A percentile compares a stretch with the other conserved stretches of the same genome.
Evolutionary conservation across 2,329 filamentous ascomycete species (phyloP).

Genomic region (Xylariomycetidae sp.): DNA sequence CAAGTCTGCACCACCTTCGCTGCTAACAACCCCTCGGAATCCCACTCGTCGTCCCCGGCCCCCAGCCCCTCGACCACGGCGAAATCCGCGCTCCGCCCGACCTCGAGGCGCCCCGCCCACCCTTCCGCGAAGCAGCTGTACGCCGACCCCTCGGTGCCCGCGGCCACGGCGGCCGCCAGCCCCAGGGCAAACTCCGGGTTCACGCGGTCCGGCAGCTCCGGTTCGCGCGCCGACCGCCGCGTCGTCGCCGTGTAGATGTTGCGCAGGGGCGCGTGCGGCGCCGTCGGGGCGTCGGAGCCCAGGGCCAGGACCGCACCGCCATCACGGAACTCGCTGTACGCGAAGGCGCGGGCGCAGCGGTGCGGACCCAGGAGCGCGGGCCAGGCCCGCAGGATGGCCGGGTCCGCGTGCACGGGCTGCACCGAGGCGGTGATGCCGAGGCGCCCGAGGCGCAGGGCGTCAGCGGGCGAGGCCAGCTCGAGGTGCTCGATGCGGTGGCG

Average conservation of each 20-base stretch:
- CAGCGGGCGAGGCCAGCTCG: constrained; percentile 51
- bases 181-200: constrained; percentile 38
- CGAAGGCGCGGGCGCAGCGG: constrained; percentile 55
- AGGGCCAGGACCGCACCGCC: constrained; percentile 39
- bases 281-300: constrained; percentile 42
- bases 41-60: constrained; percentile 38
- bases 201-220: constrained; percentile 28
- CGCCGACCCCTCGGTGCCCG: constrained; percentile 38
- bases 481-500: constrained; percentile 63
- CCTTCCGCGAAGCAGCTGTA: constrained; percentile 40
- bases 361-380: constrained; percentile 49
- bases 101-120: constrained; percentile 37
- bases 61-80: too few species aligned
- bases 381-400: constrained; percentile 59
- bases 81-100: constrained; percentile 42
- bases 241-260: constrained; percentile 44
- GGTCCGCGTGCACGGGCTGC: constrained; percentile 55
- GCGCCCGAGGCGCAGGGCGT: constrained; percentile 51
- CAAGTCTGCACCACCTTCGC: constrained; percentile 37
- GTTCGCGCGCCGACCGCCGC: constrained; percentile 35
- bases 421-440: constrained; percentile 58
- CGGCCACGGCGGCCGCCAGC: constrained; percentile 35
- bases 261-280: constrained; percentile 36
- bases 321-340: constrained; percentile 56
- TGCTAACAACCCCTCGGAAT: constrained; percentile 32